Conservation (phyloP, 2,329 filamentous ascomycete genomes). For the Epichloe elymi region DNA sequence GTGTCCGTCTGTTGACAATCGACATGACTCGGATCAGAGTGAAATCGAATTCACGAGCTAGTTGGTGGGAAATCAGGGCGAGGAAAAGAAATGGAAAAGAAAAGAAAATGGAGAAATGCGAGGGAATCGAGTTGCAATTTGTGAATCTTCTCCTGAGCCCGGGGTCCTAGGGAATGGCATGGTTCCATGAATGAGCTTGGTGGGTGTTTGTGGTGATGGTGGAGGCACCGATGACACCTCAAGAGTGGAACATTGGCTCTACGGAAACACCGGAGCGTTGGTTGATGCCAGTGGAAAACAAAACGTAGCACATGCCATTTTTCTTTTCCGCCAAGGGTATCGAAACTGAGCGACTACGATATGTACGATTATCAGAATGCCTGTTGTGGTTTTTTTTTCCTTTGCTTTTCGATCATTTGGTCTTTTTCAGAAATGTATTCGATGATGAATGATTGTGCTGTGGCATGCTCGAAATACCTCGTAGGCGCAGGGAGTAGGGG, state of each 20-base stretch:
- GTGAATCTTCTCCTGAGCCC: neutral
- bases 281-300: neutral
- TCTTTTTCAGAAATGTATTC: neutral
- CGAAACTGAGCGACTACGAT: slow-evolving; percentile 2
- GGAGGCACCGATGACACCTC: neutral
- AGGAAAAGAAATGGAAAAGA: neutral
- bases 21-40: neutral
- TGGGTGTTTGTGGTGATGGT: neutral
- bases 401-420: slow-evolving; percentile 1
- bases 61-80: neutral
- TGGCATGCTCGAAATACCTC: neutral
- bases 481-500: no score
- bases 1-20: neutral
- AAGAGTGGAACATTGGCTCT: neutral
- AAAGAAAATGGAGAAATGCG: no score
- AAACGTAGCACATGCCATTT: neutral
- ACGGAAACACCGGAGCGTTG: neutral
- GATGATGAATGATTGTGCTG: neutral
- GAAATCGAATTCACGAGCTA: neutral
- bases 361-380: slow-evolving; percentile 12
- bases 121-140: neutral
- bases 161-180: neutral
- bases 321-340: neutral
- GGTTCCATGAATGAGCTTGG: neutral
- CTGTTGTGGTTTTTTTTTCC: slow-evolving; percentile 1